These are phyloP conservation scores for Linnemannia hyalina DNA, from an alignment of 192 early-diverging fungal species.

Conservation along the genomic window DNA sequence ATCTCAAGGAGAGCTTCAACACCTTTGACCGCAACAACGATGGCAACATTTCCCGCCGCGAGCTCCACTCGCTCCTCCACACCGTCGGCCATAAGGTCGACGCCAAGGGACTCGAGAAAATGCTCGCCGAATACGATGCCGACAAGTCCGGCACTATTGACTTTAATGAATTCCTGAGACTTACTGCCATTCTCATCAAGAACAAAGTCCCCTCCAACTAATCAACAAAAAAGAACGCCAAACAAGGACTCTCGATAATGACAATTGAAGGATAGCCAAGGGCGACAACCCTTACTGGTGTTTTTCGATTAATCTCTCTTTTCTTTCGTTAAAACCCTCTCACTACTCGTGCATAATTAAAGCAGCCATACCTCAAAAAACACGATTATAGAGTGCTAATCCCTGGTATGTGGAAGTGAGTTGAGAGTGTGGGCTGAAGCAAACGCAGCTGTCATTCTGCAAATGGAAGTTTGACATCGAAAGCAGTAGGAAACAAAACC, in stretches of 20 bases:
- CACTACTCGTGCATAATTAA: not conserved
- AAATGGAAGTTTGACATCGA: no score
- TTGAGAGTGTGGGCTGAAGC: no score
- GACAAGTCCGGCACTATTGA: slow-evolving; percentile 34
- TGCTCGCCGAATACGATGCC: slow-evolving; percentile 25
- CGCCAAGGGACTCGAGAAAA: slow-evolving; percentile 17
- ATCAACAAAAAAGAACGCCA: not conserved
- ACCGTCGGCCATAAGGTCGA: slow-evolving; percentile 54
- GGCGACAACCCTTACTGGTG: not conserved
- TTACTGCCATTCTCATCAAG: slow-evolving; percentile 27
- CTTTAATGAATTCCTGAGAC: slow-evolving; percentile 27
- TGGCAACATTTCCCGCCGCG: slow-evolving; percentile 30
- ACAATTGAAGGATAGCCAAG: not conserved
- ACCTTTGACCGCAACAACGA: slow-evolving; percentile 48
- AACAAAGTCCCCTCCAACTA: slow-evolving; percentile 12
- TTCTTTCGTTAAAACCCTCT: not conserved
- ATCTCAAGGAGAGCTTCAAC: slow-evolving; percentile 48
- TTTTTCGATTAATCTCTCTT: not conserved
- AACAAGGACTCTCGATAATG: not conserved
- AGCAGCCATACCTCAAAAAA: not conserved
- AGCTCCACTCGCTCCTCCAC: slow-evolving; percentile 45
- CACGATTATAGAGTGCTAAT: no score
- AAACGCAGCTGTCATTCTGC: no score
- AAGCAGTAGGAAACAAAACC: not conserved
- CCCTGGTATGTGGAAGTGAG: no score